phyloP scores from a whole-genome alignment of 2,329 filamentous ascomycete species.

The Dothideomycetes sp. region DNA sequence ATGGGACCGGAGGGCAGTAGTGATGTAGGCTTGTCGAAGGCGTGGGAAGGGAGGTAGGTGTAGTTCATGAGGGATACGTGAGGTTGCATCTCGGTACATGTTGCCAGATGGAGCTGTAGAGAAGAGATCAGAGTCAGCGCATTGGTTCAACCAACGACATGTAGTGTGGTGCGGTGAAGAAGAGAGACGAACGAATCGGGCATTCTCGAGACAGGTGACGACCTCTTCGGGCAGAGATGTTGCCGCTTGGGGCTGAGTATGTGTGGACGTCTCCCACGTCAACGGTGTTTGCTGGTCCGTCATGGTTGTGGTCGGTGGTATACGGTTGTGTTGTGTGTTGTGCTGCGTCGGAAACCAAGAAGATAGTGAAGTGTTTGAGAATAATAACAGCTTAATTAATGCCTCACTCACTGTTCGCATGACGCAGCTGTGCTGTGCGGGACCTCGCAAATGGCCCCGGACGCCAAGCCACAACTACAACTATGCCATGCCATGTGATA shows the following conservation, averaged over 20 bases:
- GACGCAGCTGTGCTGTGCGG: too few relatives aligned
- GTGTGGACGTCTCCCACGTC: slow-evolving; percentile 46
- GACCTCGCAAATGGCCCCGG: too few relatives aligned
- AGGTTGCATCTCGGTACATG: slow-evolving; percentile 70
- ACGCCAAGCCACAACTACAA: too few relatives aligned
- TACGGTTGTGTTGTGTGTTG: background rate
- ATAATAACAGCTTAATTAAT: too few relatives aligned
- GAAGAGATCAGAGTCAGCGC: slow-evolving; percentile 14
- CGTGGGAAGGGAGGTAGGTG: slow-evolving; percentile 64
- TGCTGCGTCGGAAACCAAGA: too few relatives aligned
- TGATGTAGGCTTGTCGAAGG: slow-evolving; percentile 52
- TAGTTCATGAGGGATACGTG: slow-evolving; percentile 99
- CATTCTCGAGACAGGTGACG: slow-evolving; percentile 83
- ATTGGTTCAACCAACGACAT: background rate
- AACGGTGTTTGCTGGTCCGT: slow-evolving; percentile 22
- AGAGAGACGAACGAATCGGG: slow-evolving; percentile 65
- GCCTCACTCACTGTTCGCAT: too few relatives aligned
- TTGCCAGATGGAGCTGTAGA: slow-evolving; percentile 81
- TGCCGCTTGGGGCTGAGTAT: slow-evolving; percentile 61
- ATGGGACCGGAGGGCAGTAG: slow-evolving; percentile 42
- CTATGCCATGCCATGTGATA: too few relatives aligned
- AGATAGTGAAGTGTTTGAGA: too few relatives aligned
- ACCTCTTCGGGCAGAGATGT: slow-evolving; percentile 72
- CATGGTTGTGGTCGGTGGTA: slow-evolving; percentile 17
- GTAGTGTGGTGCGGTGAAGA: slow-evolving; percentile 16